phyloP scores from a whole-genome alignment of 768 basidiomycete species.

The Hemileccinum rubropunctum region DNA sequence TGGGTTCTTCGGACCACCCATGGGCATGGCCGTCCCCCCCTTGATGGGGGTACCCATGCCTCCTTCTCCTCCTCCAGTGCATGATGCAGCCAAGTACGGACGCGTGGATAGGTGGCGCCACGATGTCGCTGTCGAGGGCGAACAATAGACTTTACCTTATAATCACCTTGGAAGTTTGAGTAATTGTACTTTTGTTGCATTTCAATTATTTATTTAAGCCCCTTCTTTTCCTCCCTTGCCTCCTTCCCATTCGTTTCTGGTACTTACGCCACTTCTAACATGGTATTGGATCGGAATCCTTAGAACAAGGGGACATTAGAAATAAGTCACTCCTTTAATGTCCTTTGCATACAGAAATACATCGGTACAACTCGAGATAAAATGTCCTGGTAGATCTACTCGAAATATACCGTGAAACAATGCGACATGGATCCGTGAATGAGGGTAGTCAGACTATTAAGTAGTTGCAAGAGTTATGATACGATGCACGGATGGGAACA shows the following conservation, averaged over 20 bases:
- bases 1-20: slow-evolving; percentile 62
- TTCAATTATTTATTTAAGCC: slow-evolving; percentile 8
- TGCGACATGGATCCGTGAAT: slow-evolving; percentile 32
- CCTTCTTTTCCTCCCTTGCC: background rate
- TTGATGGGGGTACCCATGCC: slow-evolving; percentile 38
- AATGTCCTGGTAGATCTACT: slow-evolving; percentile 36
- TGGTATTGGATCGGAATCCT: background rate
- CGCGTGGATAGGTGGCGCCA: slow-evolving; percentile 80
- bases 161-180: slow-evolving; percentile 8
- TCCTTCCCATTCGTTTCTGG: background rate
- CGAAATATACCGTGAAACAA: slow-evolving; percentile 34
- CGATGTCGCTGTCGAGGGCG: slow-evolving; percentile 73
- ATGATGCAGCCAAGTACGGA: slow-evolving; percentile 64
- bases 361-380: slow-evolving; percentile 30
- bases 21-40: slow-evolving; percentile 45
- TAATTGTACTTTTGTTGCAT: slow-evolving; percentile 7
- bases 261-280: slow-evolving; percentile 2
- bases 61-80: slow-evolving; percentile 59
- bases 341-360: slow-evolving; percentile 36
- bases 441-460: slow-evolving; percentile 22
- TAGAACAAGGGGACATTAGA: slow-evolving; percentile 14
- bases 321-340: slow-evolving; percentile 38
- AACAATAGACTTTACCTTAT: slow-evolving; percentile 27
- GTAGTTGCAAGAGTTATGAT: slow-evolving; percentile 26
- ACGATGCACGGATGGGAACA: slow-evolving; percentile 16